Evolutionary conservation across 1,139 yeast species (phyloP).

Genomic region (Kodamaea alishanica): DNA sequence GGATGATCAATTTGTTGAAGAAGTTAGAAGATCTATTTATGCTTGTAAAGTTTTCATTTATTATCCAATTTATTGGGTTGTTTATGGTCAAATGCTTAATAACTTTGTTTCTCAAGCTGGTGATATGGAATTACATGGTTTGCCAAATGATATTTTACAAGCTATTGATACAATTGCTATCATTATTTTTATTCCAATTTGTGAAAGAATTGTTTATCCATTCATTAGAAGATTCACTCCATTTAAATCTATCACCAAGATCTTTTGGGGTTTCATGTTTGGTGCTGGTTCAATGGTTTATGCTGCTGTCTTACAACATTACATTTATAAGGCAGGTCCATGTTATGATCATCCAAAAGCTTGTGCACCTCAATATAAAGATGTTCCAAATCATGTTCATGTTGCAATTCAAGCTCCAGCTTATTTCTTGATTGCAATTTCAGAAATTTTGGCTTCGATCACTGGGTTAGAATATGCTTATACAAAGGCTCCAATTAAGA

Average conservation of each 20-base stretch:
- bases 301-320: conserved; percentile 78
- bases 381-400: conserved; percentile 50
- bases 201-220: conserved; percentile 54
- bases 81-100: conserved; percentile 63
- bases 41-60: conserved; percentile 64
- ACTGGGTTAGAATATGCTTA: conserved; percentile 69
- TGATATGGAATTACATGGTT: conserved; percentile 57
- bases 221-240: conserved; percentile 51
- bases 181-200: conserved; percentile 59
- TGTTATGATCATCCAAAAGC: conserved; percentile 61
- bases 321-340: conserved; percentile 70
- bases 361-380: conserved; percentile 27
- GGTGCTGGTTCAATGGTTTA: conserved; percentile 69
- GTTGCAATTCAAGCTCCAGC: conserved; percentile 66
- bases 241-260: conserved; percentile 69
- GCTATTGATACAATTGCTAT: conserved; percentile 60
- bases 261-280: conserved; percentile 69
- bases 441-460: conserved; percentile 63
- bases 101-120: conserved; percentile 66
- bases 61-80: conserved; percentile 66
- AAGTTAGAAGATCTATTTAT: conserved; percentile 51
- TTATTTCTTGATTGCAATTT: conserved; percentile 55
- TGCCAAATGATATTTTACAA: conserved; percentile 66
- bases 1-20: conserved; percentile 61
- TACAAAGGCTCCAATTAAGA: conserved; percentile 62